Evolutionary conservation across 331 rosid species (phyloP), one percentile per base, ranked within the genome.

Genomic region (Malus hybrid): DNA sequence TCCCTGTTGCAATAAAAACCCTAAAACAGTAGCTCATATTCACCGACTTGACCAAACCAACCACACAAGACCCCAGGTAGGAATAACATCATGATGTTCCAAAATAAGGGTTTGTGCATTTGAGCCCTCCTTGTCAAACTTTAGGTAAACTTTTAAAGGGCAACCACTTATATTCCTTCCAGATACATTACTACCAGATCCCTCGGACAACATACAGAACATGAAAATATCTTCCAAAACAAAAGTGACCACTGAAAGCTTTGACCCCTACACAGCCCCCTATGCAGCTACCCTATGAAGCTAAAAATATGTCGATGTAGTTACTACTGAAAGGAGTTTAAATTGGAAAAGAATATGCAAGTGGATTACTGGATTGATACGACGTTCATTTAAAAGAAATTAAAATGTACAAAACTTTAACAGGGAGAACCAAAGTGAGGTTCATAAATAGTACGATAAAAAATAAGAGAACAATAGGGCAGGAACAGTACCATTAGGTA

Each of bases 401-500:
- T 10, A 71, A n/a, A 8, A 32, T 33, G 29, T 59, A 59, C 0
- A 59, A n/a, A 5, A 71, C 14, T 33, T 7, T 14, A 1, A 60
- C 4, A 39, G 52, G 46, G 57, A 50, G 39, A 66, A 63, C 61
- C 19, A 31, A 64, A 24, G 54, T 18, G 28, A 36, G 15, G 46
- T 68, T 67, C n/a, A 75, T 65, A 29, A 54, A 65, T 44, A 70
- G 6, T 15, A 22, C 28, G 19, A 59, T n/a, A 65, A 14, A 56
- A 54, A n/a, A 6, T 2, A 63, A 24, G 71, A 76, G 5, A 7
- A 46, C 3, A 42, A 42, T 28, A 63, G 50, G 75, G 76, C 48
- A 76, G 81, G 73, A 78, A 75, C 32, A 79, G 74, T 92, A 94
- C 99, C 99, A 67, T 92, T 95, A 50, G 97, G 97, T 81, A 95